A percentile compares a stretch with the other conserved stretches of the same genome.
phyloP scores from a whole-genome alignment of 495 filamentous ascomycete genomes.

The Trichoderma gamsii region DNA sequence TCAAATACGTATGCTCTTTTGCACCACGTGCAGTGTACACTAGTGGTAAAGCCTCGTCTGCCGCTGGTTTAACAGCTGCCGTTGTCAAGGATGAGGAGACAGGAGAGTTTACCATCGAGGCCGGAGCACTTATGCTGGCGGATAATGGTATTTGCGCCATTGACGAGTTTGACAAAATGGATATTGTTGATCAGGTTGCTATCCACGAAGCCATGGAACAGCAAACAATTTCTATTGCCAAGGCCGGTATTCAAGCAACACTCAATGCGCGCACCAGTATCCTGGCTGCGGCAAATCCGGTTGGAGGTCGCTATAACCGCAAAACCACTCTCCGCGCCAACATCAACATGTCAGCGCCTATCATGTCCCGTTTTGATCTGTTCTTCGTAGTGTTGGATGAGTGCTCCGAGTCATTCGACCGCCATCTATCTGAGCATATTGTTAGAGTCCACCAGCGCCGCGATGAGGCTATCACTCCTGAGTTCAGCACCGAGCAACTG shows the following conservation, averaged over 20 bases:
- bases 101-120: conserved; percentile 97
- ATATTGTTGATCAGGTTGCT: conserved; percentile 92
- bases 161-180: conserved; percentile 99
- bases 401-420: conserved; percentile 85
- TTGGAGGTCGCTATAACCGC: conserved; percentile 93
- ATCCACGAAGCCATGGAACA: conserved; percentile 99
- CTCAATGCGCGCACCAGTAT: conserved; percentile 93
- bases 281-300: conserved; percentile 92
- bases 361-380: conserved; percentile 98
- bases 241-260: conserved; percentile 96
- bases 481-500: conserved; percentile 93
- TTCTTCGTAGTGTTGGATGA: conserved; percentile 99
- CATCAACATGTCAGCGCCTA: conserved; percentile 96
- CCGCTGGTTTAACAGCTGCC: conserved; percentile 93
- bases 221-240: conserved; percentile 98
- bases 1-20: conserved; percentile 96
- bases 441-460: conserved; percentile 89
- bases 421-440: conserved; percentile 88
- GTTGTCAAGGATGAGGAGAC: conserved; percentile 98
- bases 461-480: conserved; percentile 82
- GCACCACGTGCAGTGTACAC: conserved; percentile 96
- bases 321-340: conserved; percentile 90
- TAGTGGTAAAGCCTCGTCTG: conserved; percentile 94
- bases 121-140: conserved; percentile 95
- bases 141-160: conserved; percentile 97